Percentiles rank a stretch among this genome's conserved stretches.
phyloP scores from a whole-genome alignment of 2,329 filamentous ascomycete species.

The Fusarium multiceps region DNA sequence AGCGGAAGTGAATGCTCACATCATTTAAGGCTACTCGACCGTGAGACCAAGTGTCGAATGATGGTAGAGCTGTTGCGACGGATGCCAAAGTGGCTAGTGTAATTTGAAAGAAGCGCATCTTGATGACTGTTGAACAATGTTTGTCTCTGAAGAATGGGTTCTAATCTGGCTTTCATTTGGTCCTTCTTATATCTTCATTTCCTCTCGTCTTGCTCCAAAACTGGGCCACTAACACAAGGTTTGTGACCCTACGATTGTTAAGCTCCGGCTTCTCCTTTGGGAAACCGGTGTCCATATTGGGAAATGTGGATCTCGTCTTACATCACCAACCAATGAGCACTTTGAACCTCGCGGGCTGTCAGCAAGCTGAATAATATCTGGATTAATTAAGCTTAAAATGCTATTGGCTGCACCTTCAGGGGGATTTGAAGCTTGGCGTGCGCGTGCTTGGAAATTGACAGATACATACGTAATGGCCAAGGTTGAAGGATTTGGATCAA shows the following conservation, averaged over 20 bases:
- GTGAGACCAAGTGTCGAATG: conserved; percentile 54
- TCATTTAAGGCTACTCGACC: conserved; percentile 51
- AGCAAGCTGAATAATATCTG: not conserved
- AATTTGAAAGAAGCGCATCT: conserved; percentile 8
- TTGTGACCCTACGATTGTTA: not conserved
- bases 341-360: too few relatives aligned
- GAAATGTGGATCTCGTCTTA: not conserved
- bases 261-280: conserved; percentile 27
- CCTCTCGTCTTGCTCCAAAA: not conserved
- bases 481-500: not conserved
- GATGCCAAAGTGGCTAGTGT: conserved; percentile 7
- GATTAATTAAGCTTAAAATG: not conserved
- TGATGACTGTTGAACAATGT: rapidly evolving
- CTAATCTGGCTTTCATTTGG: rapidly evolving
- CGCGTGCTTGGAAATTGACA: not conserved
- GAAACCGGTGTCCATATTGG: not conserved
- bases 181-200: not conserved
- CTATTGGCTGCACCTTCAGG: not conserved
- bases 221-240: not conserved
- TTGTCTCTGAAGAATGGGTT: rapidly evolving
- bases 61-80: conserved; percentile 25
- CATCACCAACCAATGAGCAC: not conserved
- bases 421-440: not conserved
- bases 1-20: conserved; percentile 57
- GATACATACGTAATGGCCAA: not conserved